These are phyloP conservation scores for Neurospora sp. DNA, from an alignment of 2,329 filamentous ascomycete species.

Conservation along the genomic window DNA sequence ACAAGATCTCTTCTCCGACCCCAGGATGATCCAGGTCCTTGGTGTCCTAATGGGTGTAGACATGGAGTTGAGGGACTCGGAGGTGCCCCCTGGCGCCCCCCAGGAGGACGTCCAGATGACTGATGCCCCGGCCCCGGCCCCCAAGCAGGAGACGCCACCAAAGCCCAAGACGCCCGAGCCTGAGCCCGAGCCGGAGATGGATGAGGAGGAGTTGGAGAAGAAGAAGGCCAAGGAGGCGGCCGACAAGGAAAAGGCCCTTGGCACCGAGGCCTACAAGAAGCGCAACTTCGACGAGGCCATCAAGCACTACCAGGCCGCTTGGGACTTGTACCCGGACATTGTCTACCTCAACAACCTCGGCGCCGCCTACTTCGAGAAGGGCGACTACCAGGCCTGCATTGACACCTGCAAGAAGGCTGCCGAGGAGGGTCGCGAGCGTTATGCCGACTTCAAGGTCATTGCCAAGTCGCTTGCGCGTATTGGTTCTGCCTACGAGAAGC, in stretches of 20 bases:
- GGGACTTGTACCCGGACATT: slow-evolving; percentile 92
- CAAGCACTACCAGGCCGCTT: slow-evolving; percentile 87
- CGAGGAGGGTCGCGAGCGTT: slow-evolving; percentile 78
- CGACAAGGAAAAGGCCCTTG: slow-evolving; percentile 88
- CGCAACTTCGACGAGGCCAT: slow-evolving; percentile 92
- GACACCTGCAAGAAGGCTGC: slow-evolving; percentile 81
- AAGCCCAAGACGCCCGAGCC: slow-evolving; percentile 38
- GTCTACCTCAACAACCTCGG: slow-evolving; percentile 96
- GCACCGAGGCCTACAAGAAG: slow-evolving; percentile 97
- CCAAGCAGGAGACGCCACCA: slow-evolving; percentile 35
- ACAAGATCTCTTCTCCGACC: slow-evolving; percentile 76
- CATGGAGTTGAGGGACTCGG: slow-evolving; percentile 55
- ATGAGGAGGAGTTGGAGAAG: slow-evolving; percentile 75
- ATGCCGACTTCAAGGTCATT: slow-evolving; percentile 96
- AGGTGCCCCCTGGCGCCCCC: slow-evolving; percentile 25
- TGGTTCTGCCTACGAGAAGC: slow-evolving; percentile 85
- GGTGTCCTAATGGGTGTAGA: slow-evolving; percentile 90
- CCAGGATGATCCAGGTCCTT: slow-evolving; percentile 86
- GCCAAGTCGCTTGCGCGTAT: slow-evolving; percentile 98
- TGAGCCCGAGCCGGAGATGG: slow-evolving; percentile 57
- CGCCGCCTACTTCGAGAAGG: slow-evolving; percentile 92
- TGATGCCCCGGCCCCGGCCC: slow-evolving; percentile 44
- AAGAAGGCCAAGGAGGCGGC: slow-evolving; percentile 87
- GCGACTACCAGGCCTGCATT: slow-evolving; percentile 80
- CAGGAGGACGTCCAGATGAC: slow-evolving; percentile 73